Percentiles rank a stretch among this genome's conserved stretches.
Evolutionary conservation across 768 basidiomycete species (phyloP).

Genomic region (Tubosaeta sp.): DNA sequence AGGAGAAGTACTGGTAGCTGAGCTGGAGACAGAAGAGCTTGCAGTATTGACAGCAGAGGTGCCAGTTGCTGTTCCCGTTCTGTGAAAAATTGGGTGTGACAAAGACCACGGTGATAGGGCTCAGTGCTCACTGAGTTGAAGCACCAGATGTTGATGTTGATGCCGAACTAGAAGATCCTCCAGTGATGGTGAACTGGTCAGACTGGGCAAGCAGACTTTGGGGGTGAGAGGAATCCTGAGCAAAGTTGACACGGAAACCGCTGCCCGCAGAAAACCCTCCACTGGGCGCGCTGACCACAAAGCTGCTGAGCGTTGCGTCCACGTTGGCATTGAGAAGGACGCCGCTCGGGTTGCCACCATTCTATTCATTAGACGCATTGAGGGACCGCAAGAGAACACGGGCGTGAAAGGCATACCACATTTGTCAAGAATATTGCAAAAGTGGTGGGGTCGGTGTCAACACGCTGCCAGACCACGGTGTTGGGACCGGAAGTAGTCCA

Average conservation of each 20-base stretch:
- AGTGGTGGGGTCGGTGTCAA: conserved; percentile 60
- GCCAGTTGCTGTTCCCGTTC: conserved; percentile 1
- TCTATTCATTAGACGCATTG: conserved; percentile 26
- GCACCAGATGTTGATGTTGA: conserved; percentile 10
- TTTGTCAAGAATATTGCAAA: conserved; percentile 71
- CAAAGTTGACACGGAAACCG: conserved; percentile 71
- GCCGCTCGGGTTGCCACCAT: conserved; percentile 31
- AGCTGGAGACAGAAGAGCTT: conserved; percentile 31
- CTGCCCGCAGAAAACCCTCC: conserved; percentile 62
- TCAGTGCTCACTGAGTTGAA: conserved; percentile 15
- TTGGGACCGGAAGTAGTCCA: conserved; percentile 59
- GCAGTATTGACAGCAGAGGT: conserved; percentile 2
- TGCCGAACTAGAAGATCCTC: conserved; percentile 13
- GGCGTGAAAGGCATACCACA: conserved; percentile 36
- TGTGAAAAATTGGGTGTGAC: conserved; percentile 4
- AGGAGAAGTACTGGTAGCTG: conserved; percentile 24
- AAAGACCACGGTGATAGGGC: background rate
- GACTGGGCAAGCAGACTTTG: conserved; percentile 70
- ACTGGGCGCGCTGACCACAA: conserved; percentile 49
- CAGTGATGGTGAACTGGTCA: conserved; percentile 48
- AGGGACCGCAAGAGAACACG: background rate
- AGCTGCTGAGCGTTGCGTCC: conserved; percentile 39
- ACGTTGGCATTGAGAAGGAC: conserved; percentile 50
- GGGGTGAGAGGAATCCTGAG: conserved; percentile 43
- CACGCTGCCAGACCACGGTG: conserved; percentile 58